These are phyloP conservation scores for Alternaria metachromatica DNA, from an alignment of 2,329 filamentous ascomycete genomes.

Conservation along the genomic window DNA sequence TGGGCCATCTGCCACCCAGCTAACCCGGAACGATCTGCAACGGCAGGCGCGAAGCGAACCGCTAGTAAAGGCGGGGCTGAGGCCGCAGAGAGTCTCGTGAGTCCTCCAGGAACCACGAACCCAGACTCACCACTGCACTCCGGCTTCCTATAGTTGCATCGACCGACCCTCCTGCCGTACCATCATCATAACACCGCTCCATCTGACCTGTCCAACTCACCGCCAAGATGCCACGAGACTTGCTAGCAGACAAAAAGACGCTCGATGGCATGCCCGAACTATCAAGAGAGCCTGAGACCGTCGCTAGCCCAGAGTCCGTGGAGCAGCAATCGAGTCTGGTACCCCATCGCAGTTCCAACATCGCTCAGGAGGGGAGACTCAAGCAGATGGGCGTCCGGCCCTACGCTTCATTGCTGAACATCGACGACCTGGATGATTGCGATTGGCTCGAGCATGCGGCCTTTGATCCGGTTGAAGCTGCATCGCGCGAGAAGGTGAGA, in stretches of 20 bases:
- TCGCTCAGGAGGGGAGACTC: slow-evolving; percentile 35
- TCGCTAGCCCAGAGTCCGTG: slow-evolving; percentile 21
- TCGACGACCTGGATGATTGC: slow-evolving; percentile 69
- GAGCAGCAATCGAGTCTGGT: slow-evolving; percentile 21
- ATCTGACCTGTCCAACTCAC: slow-evolving; percentile 6
- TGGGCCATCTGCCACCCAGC: background rate
- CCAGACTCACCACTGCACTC: slow-evolving; percentile 20
- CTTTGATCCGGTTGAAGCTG: slow-evolving; percentile 65
- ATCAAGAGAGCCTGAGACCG: slow-evolving; percentile 41
- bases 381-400: slow-evolving; percentile 67
- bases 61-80: slow-evolving; percentile 16
- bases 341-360: slow-evolving; percentile 30
- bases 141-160: slow-evolving; percentile 10
- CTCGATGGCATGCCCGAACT: slow-evolving; percentile 48
- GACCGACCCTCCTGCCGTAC: slow-evolving; percentile 2
- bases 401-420: slow-evolving; percentile 74
- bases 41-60: slow-evolving; percentile 15
- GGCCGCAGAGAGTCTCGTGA: slow-evolving; percentile 23
- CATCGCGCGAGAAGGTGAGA: slow-evolving; percentile 66
- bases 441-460: slow-evolving; percentile 63
- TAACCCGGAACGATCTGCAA: slow-evolving; percentile 4
- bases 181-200: background rate
- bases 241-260: slow-evolving; percentile 47
- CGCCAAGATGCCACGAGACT: slow-evolving; percentile 53
- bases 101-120: slow-evolving; percentile 21